Percentiles rank a stretch among this genome's conserved stretches.
phyloP scores from a whole-genome alignment of 1,284 basidiomycete genomes.

The Rhodotorula sp. region DNA sequence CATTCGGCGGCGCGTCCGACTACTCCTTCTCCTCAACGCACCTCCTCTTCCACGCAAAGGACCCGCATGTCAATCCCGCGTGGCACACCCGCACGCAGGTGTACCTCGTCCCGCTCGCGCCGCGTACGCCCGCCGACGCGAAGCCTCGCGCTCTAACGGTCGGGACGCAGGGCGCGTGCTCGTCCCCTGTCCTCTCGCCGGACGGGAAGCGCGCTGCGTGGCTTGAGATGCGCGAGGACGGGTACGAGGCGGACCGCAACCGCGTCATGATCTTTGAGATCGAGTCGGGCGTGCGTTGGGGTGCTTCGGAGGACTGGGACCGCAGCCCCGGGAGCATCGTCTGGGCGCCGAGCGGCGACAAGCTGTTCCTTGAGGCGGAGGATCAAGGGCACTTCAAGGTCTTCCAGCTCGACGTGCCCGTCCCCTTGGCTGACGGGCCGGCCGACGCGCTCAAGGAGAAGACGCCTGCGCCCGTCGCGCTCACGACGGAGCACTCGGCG shows the following conservation, averaged over 20 bases:
- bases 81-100: slow-evolving; percentile 80
- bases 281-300: slow-evolving; percentile 63
- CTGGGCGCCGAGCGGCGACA: slow-evolving; percentile 70
- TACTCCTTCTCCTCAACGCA: slow-evolving; percentile 69
- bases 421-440: slow-evolving; percentile 61
- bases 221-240: slow-evolving; percentile 77
- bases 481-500: slow-evolving; percentile 63
- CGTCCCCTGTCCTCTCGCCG: slow-evolving; percentile 62
- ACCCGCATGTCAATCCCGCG: slow-evolving; percentile 63
- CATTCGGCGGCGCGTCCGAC: slow-evolving; percentile 74
- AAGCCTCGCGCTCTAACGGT: slow-evolving; percentile 62
- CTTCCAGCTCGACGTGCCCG: slow-evolving; percentile 60
- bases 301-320: slow-evolving; percentile 78
- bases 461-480: slow-evolving; percentile 58
- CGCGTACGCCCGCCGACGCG: slow-evolving; percentile 51
- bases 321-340: slow-evolving; percentile 62
- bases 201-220: slow-evolving; percentile 69
- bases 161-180: slow-evolving; percentile 78
- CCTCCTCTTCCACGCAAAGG: slow-evolving; percentile 81
- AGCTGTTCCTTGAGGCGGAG: slow-evolving; percentile 72
- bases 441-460: slow-evolving; percentile 58
- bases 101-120: slow-evolving; percentile 50
- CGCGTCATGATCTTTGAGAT: slow-evolving; percentile 74
- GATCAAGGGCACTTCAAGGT: slow-evolving; percentile 61
- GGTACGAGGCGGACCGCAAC: slow-evolving; percentile 68